Evolutionary conservation across 2,329 filamentous ascomycete genomes (phyloP), one percentile per base, ranked within the genome.

Genomic region (Thelonectria rubi): DNA sequence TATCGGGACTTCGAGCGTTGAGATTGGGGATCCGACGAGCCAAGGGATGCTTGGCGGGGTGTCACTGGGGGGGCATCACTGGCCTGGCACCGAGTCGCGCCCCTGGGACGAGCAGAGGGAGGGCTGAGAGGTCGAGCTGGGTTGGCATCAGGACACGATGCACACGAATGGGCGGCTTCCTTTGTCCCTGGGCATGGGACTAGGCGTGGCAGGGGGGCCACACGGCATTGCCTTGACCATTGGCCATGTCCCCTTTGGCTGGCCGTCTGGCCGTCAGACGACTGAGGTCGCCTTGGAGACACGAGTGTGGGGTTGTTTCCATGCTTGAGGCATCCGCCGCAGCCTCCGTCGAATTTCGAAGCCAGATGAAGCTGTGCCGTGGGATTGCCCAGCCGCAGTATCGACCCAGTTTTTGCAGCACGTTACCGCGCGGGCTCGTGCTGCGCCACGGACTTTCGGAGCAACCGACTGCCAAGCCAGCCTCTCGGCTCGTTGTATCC

Each of bases 401-500:
- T 60, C 51, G 67, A 62, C 70, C 70, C 67, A 70, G 67, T 69
- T 67, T 72, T 72, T 60, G 61, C 59, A 65, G 67, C 57, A 63
- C 60, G 66, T 66, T 70, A 61, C 68, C 69, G 68, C 65, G 56
- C 69, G 66, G 55, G 62, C 58, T 55, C 52, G 37, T 64, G 64
- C 69, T 72, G 66, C 70, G 70, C 70, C 70, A 69, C 68, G 74
- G 65, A 39, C 65, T 70, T 34, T 72, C 65, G 68, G 69, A 62
- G 64, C 63, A 70, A 58, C 70, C 68, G 69, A 72, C 59, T 69
- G 70, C 70, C 70, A 72, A 72, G 70, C 63, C 67, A 71, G 69
- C 65, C 68, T 71, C 69, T 72, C 70, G 70, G 70, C 70, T 72
- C 62, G 61, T 71, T 69, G 67, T 72, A 71, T 67, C 70, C 70